These are phyloP conservation scores for Pseudonectria buxi DNA, from an alignment of 2,329 filamentous ascomycete genomes.

Conservation along the genomic window DNA sequence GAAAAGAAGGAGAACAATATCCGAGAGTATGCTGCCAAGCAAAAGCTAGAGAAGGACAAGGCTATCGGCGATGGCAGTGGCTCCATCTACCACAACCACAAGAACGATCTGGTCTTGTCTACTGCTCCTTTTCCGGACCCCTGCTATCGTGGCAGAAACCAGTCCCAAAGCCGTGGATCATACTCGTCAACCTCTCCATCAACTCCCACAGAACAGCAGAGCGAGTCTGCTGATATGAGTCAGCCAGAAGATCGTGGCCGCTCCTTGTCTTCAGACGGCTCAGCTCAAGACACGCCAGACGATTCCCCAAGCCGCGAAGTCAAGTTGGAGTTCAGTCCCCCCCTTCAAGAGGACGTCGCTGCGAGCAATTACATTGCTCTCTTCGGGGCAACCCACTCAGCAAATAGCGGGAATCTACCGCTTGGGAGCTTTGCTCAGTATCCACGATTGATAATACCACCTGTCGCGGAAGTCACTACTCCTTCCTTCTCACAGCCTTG, in stretches of 20 bases:
- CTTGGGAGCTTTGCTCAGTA: conserved; percentile 12
- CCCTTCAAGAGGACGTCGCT: conserved; percentile 1
- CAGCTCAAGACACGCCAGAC: conserved; percentile 15
- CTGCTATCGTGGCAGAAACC: conserved; percentile 9
- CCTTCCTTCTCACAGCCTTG: conserved; percentile 17
- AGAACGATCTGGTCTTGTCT: conserved; percentile 33
- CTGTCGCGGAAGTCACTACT: conserved; percentile 15
- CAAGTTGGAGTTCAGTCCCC: conserved; percentile 3
- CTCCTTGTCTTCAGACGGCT: conserved; percentile 15
- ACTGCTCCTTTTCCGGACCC: conserved; percentile 34
- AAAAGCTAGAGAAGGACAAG: conserved; percentile 30
- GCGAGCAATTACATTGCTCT: conserved; percentile 7
- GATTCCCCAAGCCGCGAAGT: conserved; percentile 4
- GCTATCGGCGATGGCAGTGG: conserved; percentile 14
- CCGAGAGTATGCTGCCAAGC: conserved; percentile 33
- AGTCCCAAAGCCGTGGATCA: conserved; percentile 4
- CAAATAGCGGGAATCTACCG: not conserved
- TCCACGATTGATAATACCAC: conserved; percentile 18
- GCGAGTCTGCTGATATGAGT: conserved; percentile 20
- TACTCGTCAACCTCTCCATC: conserved; percentile 2
- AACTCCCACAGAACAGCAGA: conserved; percentile 18
- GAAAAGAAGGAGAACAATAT: conserved; percentile 57
- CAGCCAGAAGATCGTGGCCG: conserved; percentile 19
- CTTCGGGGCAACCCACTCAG: conserved; percentile 3
- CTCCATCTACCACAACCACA: conserved; percentile 25